A percentile compares a stretch with the other conserved stretches of the same genome.
These are phyloP conservation scores for Cercospora janseana DNA, from an alignment of 2,329 filamentous ascomycete species.

Conservation along the genomic window DNA sequence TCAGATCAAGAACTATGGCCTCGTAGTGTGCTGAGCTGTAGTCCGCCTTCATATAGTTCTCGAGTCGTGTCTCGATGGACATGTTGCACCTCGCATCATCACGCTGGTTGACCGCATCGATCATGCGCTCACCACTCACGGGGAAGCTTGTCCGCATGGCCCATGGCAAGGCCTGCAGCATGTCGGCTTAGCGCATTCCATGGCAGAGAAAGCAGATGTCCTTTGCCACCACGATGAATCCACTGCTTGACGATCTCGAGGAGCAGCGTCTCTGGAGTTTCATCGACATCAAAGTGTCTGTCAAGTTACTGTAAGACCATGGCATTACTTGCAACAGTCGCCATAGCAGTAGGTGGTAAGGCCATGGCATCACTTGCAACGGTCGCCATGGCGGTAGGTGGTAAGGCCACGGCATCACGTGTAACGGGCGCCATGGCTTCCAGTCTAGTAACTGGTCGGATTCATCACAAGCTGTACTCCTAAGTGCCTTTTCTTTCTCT, in stretches of 20 bases:
- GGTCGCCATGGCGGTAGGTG: no score
- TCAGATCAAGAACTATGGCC: neutral
- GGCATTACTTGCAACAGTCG: no score
- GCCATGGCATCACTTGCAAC: no score
- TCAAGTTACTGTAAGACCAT: no score
- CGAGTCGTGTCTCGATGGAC: neutral
- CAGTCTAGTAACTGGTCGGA: no score
- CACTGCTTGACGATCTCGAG: neutral
- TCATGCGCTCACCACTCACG: neutral
- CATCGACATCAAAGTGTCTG: neutral
- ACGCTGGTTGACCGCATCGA: neutral
- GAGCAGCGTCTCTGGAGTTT: neutral
- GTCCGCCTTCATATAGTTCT: neutral
- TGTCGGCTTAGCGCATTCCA: neutral
- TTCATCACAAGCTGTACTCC: no score
- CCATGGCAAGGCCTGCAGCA: neutral
- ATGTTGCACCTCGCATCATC: neutral
- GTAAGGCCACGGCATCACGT: no score
- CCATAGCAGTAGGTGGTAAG: no score
- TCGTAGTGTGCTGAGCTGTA: neutral
- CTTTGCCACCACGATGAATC: neutral
- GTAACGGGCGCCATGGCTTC: no score
- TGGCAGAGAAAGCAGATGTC: neutral
- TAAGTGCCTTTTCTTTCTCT: no score
- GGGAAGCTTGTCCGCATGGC: neutral